These are phyloP conservation scores for Malus sylvestris DNA, from an alignment of 306 rosid genomes.

Conservation along the genomic window DNA sequence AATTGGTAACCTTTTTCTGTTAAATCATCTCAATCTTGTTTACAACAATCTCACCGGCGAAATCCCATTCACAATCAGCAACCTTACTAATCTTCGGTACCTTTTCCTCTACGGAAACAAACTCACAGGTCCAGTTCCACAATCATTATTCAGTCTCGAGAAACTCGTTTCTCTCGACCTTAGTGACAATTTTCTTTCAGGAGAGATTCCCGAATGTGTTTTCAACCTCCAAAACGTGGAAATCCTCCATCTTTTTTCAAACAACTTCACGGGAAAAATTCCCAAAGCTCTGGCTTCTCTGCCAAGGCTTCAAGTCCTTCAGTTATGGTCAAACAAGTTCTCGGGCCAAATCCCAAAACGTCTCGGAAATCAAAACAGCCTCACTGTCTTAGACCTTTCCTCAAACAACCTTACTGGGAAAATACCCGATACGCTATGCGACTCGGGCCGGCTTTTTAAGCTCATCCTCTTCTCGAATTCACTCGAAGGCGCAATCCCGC, in stretches of 20 bases:
- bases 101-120: slow-evolving; percentile 81
- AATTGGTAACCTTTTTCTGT: slow-evolving; percentile 42
- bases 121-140: slow-evolving; percentile 57
- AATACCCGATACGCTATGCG: slow-evolving; percentile 57
- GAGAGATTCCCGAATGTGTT: slow-evolving; percentile 62
- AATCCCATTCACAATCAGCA: slow-evolving; percentile 62
- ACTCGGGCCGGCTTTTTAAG: slow-evolving; percentile 57
- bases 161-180: slow-evolving; percentile 73
- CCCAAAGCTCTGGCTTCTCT: slow-evolving; percentile 51
- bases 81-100: slow-evolving; percentile 53
- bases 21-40: slow-evolving; percentile 80
- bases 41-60: slow-evolving; percentile 76
- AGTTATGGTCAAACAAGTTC: slow-evolving; percentile 81
- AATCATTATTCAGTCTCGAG: slow-evolving; percentile 41
- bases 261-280: slow-evolving; percentile 56
- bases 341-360: slow-evolving; percentile 61
- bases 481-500: slow-evolving; percentile 52
- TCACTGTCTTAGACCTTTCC: slow-evolving; percentile 79
- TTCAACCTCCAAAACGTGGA: slow-evolving; percentile 48
- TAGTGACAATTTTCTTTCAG: slow-evolving; percentile 69
- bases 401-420: slow-evolving; percentile 61
- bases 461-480: slow-evolving; percentile 80
- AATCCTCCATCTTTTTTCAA: slow-evolving; percentile 81
- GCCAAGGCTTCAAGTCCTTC: slow-evolving; percentile 79
- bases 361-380: slow-evolving; percentile 64